phyloP scores from a whole-genome alignment of 2,329 filamentous ascomycete species.

The Xylariaceae sp. region DNA sequence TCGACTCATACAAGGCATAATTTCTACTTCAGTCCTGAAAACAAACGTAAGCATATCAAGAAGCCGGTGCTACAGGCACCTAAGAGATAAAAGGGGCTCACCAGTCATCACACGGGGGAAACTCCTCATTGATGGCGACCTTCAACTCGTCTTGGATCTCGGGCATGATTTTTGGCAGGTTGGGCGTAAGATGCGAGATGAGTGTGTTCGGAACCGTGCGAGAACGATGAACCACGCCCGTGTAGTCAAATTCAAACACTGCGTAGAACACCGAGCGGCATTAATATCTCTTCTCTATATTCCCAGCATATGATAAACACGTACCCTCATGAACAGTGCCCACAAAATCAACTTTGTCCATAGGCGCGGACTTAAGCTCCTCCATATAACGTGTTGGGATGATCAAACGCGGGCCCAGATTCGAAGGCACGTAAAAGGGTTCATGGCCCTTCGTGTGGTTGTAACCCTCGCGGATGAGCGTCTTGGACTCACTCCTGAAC shows the following conservation, averaged over 20 bases:
- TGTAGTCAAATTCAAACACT: too few relatives aligned
- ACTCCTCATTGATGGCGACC: constrained; percentile 31
- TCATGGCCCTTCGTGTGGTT: neutral
- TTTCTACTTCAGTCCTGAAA: too few relatives aligned
- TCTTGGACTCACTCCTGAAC: neutral
- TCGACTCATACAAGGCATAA: too few relatives aligned
- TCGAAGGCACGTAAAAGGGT: neutral
- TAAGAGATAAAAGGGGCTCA: too few relatives aligned
- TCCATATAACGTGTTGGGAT: neutral
- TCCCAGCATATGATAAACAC: too few relatives aligned
- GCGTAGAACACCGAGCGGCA: too few relatives aligned
- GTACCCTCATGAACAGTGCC: neutral
- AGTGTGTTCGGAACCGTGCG: too few relatives aligned
- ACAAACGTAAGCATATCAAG: too few relatives aligned
- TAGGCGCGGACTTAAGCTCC: neutral
- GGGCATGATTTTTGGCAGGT: constrained; percentile 32
- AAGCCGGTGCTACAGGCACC: too few relatives aligned
- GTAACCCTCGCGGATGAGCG: too few relatives aligned
- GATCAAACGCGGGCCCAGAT: neutral
- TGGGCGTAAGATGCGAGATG: neutral
- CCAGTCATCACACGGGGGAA: constrained; percentile 35
- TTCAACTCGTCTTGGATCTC: constrained; percentile 35
- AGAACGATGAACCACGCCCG: too few relatives aligned
- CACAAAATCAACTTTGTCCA: neutral
- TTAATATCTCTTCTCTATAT: too few relatives aligned